Percentiles rank a stretch among this genome's conserved stretches.
These are phyloP conservation scores for Martiniozyma abietophila DNA, from an alignment of 805 yeast species.

Conservation along the genomic window DNA sequence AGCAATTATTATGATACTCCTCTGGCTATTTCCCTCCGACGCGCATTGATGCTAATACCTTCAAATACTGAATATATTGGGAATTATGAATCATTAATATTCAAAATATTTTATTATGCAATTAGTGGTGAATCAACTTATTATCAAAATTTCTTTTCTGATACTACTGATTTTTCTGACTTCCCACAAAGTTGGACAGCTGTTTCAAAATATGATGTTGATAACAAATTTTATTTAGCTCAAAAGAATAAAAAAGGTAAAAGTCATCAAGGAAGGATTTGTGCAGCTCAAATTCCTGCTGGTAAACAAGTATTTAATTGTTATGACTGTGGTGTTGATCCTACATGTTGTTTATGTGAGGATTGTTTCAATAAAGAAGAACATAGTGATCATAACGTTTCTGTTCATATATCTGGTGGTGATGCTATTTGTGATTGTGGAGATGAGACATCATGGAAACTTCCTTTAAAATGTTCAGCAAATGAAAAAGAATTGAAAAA, in stretches of 20 bases:
- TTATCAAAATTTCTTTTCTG: slow-evolving; percentile 8
- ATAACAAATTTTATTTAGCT: slow-evolving; percentile 17
- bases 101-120: slow-evolving; percentile 13
- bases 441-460: slow-evolving; percentile 55
- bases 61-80: slow-evolving; percentile 4
- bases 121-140: slow-evolving; percentile 9
- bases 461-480: slow-evolving; percentile 39
- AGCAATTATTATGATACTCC: slow-evolving; percentile 5
- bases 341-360: slow-evolving; percentile 68
- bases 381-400: slow-evolving; percentile 58
- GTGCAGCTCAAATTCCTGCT: slow-evolving; percentile 52
- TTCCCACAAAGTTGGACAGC: slow-evolving; percentile 22
- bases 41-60: slow-evolving; percentile 9
- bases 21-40: slow-evolving; percentile 6
- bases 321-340: slow-evolving; percentile 67
- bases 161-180: slow-evolving; percentile 3
- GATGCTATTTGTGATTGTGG: slow-evolving; percentile 70
- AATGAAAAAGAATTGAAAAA: slow-evolving; percentile 10
- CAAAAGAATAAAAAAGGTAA: slow-evolving; percentile 17
- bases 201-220: slow-evolving; percentile 9
- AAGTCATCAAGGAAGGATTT: slow-evolving; percentile 51
- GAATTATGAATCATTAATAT: slow-evolving; percentile 6
- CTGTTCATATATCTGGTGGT: slow-evolving; percentile 39
- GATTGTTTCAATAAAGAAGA: slow-evolving; percentile 64
- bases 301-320: slow-evolving; percentile 70